phyloP scores from a whole-genome alignment of 2,329 filamentous ascomycete species.

The Xylaria sp. region DNA sequence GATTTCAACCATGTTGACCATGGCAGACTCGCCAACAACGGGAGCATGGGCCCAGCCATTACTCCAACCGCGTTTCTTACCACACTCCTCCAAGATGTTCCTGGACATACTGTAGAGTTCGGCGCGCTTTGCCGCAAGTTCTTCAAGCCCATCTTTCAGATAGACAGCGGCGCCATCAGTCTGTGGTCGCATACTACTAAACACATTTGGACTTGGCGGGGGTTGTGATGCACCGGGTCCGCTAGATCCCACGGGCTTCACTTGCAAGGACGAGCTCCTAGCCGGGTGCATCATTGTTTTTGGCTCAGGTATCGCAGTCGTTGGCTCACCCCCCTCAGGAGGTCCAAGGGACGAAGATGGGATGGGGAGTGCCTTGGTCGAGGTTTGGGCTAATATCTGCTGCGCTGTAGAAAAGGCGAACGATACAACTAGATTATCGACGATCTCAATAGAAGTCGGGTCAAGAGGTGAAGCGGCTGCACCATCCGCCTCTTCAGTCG shows the following conservation, averaged over 20 bases:
- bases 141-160: constrained; percentile 64
- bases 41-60: constrained; percentile 66
- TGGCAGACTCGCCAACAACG: constrained; percentile 40
- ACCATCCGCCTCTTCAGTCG: constrained; percentile 34
- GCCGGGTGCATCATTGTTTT: constrained; percentile 68
- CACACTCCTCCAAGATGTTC: constrained; percentile 70
- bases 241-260: constrained; percentile 34
- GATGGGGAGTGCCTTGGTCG: constrained; percentile 62
- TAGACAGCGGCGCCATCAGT: constrained; percentile 44
- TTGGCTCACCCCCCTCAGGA: constrained; percentile 50
- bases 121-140: constrained; percentile 75
- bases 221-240: constrained; percentile 29
- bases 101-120: constrained; percentile 77
- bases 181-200: constrained; percentile 41
- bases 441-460: constrained; percentile 44
- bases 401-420: constrained; percentile 74
- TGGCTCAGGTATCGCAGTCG: constrained; percentile 58
- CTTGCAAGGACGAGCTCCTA: constrained; percentile 55
- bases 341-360: constrained; percentile 51
- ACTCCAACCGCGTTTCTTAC: constrained; percentile 66
- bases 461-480: constrained; percentile 25
- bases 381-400: constrained; percentile 70
- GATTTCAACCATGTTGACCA: constrained; percentile 52
- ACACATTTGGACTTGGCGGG: constrained; percentile 47
- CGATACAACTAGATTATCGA: constrained; percentile 71